Conservation (phyloP, 495 filamentous ascomycete genomes). For the Daldinia grandis region DNA sequence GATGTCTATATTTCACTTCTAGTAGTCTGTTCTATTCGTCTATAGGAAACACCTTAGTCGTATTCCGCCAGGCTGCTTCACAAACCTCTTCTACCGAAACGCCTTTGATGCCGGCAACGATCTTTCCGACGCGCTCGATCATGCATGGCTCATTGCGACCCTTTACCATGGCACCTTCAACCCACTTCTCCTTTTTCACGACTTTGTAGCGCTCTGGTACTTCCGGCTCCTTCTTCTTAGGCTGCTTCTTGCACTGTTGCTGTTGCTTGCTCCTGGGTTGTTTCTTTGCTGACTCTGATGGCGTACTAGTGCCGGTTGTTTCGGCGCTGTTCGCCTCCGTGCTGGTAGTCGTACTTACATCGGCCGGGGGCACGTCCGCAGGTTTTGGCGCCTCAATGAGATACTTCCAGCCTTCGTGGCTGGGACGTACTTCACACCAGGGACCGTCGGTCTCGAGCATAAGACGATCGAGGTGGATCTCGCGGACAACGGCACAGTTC, state of each 20-base stretch:
- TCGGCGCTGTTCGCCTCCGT: constrained; percentile 12
- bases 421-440: constrained; percentile 78
- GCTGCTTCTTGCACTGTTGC: constrained; percentile 49
- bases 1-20: neutral
- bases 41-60: constrained; percentile 79
- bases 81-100: constrained; percentile 80
- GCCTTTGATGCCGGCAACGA: constrained; percentile 85
- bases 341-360: neutral
- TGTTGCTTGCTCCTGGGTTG: constrained; percentile 36
- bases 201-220: constrained; percentile 58
- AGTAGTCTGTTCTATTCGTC: constrained; percentile 52
- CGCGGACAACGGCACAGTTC: constrained; percentile 80
- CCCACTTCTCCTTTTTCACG: constrained; percentile 95
- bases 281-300: constrained; percentile 14
- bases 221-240: constrained; percentile 55
- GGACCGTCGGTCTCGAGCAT: constrained; percentile 96
- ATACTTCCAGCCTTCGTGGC: constrained; percentile 68
- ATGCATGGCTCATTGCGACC: constrained; percentile 89
- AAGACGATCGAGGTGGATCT: constrained; percentile 74
- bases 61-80: constrained; percentile 88
- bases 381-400: constrained; percentile 48
- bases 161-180: constrained; percentile 83
- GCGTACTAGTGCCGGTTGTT: neutral
- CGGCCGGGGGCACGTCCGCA: neutral
- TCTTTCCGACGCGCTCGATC: constrained; percentile 84